These are phyloP conservation scores for Colletotrichum orchidophilum DNA, from an alignment of 2,329 filamentous ascomycete species.

Conservation along the genomic window DNA sequence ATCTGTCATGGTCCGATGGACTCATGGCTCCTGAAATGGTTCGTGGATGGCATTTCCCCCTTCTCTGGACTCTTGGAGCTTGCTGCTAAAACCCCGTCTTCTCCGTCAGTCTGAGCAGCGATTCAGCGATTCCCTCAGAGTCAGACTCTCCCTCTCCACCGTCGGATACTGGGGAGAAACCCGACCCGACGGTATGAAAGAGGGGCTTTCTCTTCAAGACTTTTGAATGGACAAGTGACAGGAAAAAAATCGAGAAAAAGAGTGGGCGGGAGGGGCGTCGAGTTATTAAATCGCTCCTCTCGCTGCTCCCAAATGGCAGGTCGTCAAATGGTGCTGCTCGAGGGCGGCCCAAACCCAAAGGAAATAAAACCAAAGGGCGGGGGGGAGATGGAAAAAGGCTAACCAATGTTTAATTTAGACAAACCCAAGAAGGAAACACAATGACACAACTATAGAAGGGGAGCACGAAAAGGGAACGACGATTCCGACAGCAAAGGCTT, in stretches of 20 bases:
- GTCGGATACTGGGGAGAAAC: constrained; percentile 5
- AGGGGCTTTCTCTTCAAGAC: neutral
- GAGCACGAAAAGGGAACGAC: neutral
- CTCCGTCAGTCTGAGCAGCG: neutral
- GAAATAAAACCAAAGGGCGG: neutral
- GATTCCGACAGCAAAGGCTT: neutral
- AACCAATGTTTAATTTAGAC: neutral
- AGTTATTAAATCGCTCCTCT: neutral
- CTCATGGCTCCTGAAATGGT: neutral
- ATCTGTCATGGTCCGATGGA: neutral
- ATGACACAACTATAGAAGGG: constrained; percentile 16
- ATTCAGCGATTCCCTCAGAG: too few species aligned
- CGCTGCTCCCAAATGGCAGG: constrained; percentile 13
- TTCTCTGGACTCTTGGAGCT: neutral
- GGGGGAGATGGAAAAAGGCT: neutral
- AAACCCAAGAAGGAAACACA: constrained; percentile 10
- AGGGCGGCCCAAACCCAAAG: neutral
- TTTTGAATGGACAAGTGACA: neutral
- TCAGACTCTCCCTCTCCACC: constrained; percentile 6
- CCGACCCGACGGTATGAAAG: constrained; percentile 9
- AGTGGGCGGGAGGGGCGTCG: constrained; percentile 8
- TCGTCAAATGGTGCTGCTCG: neutral
- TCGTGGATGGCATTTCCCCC: neutral
- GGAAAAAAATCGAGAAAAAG: neutral
- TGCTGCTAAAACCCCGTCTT: neutral